Percentiles rank a stretch among this genome's conserved stretches.
These are phyloP conservation scores for Flueggea neowawraea DNA, from an alignment of 441 rosid species.

Conservation along the genomic window DNA sequence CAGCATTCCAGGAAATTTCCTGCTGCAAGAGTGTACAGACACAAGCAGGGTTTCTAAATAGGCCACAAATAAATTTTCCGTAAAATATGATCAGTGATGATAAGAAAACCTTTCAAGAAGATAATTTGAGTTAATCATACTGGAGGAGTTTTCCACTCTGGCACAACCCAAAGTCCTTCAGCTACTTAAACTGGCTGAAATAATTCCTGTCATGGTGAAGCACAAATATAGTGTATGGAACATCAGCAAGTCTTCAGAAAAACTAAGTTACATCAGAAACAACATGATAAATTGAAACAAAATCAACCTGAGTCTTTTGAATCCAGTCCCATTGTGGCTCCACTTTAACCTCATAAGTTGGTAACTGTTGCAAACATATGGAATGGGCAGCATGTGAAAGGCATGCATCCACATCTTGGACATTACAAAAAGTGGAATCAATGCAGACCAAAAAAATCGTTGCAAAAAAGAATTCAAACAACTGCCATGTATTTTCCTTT, in stretches of 20 bases:
- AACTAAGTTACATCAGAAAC: neutral
- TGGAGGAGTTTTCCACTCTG: conserved; percentile 76
- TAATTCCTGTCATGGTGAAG: conserved; percentile 46
- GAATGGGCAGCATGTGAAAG: conserved; percentile 66
- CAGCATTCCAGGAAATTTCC: too few relatives aligned
- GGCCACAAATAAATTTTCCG: too few relatives aligned
- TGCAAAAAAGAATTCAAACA: neutral
- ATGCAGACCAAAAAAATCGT: conserved; percentile 33
- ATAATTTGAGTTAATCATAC: conserved; percentile 42
- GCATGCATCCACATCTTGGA: conserved; percentile 53
- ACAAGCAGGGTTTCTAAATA: too few relatives aligned
- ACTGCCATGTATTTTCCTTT: neutral
- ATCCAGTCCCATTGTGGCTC: conserved; percentile 71
- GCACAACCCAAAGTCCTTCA: conserved; percentile 81
- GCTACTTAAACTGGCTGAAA: conserved; percentile 71
- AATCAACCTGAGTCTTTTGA: conserved; percentile 57
- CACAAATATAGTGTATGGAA: neutral
- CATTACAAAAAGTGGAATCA: conserved; percentile 59
- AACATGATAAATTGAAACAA: neutral
- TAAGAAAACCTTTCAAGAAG: conserved; percentile 2
- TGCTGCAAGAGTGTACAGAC: too few relatives aligned
- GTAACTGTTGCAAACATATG: conserved; percentile 63
- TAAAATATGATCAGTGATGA: too few relatives aligned
- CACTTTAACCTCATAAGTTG: conserved; percentile 38
- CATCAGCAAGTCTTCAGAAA: neutral